Conservation (phyloP, 345 rosid species). For the Linum tenue region DNA sequence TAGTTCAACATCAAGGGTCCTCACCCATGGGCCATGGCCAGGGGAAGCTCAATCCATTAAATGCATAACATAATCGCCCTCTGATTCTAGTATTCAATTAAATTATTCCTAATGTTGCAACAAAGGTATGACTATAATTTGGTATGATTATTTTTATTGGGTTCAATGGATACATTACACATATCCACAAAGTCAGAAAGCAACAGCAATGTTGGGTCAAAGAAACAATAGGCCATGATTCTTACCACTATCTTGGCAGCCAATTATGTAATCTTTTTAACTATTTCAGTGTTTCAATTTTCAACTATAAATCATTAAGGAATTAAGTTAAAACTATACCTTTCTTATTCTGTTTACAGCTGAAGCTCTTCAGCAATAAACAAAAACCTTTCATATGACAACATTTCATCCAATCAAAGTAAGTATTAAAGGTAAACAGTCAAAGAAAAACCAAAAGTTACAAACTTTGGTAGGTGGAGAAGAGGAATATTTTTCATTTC, state of each 20-base stretch:
- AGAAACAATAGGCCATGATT: not conserved
- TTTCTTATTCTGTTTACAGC: too few relatives aligned
- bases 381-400: too few relatives aligned
- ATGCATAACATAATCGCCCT: not conserved
- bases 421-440: too few relatives aligned
- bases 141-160: not conserved
- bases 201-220: too few relatives aligned
- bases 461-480: not conserved
- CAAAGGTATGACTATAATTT: not conserved
- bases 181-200: not conserved
- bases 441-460: too few relatives aligned
- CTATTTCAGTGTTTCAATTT: too few relatives aligned
- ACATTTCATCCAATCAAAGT: not conserved
- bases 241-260: not conserved
- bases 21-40: not conserved
- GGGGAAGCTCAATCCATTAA: not conserved
- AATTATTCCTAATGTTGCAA: not conserved
- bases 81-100: not conserved
- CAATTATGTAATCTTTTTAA: too few relatives aligned
- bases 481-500: not conserved
- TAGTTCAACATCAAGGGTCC: not conserved
- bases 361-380: too few relatives aligned
- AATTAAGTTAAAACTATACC: too few relatives aligned
- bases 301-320: too few relatives aligned
- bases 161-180: not conserved